phyloP scores from a whole-genome alignment of 208 protist species.

The Borovskyia barvae region DNA sequence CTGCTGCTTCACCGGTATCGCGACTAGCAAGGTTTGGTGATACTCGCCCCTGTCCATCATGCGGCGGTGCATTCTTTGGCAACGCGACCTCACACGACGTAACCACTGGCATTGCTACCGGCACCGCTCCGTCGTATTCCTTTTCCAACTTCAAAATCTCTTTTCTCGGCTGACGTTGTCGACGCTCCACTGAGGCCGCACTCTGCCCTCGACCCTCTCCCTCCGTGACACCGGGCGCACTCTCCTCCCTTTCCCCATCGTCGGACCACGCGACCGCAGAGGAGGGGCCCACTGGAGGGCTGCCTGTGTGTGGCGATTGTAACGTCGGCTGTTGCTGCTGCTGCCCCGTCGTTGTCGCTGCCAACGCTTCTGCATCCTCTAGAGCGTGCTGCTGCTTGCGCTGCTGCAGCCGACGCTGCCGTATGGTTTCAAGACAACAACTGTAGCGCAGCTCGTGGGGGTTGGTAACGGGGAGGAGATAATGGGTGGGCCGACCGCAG shows the following conservation, averaged over 20 bases:
- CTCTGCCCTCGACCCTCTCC: slow-evolving; percentile 1
- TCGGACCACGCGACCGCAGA: not conserved
- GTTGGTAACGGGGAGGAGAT: slow-evolving; percentile 47
- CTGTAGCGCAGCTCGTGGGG: slow-evolving; percentile 56
- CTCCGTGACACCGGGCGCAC: not conserved
- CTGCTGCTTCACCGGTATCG: too few species aligned
- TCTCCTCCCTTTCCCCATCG: slow-evolving; percentile 4
- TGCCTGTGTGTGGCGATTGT: not conserved
- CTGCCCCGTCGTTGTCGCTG: not conserved
- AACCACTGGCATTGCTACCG: not conserved
- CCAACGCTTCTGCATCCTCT: slow-evolving; percentile 3
- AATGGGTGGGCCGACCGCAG: not conserved
- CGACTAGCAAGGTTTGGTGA: too few species aligned
- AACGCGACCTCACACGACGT: not conserved
- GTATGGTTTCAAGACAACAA: slow-evolving; percentile 17
- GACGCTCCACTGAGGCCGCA: too few species aligned
- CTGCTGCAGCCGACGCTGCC: slow-evolving; percentile 14
- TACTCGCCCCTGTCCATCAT: too few species aligned
- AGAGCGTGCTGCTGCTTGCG: slow-evolving; percentile 3
- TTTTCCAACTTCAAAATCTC: slow-evolving; percentile 18
- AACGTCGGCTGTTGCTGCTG: not conserved
- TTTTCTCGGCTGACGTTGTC: slow-evolving; percentile 11
- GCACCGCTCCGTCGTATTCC: slow-evolving; percentile 7
- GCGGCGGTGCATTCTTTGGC: too few species aligned
- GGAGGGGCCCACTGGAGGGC: not conserved